Evolutionary conservation across 2,329 filamentous ascomycete genomes (phyloP).

Genomic region (Sporothrix brunneoviolacea): DNA sequence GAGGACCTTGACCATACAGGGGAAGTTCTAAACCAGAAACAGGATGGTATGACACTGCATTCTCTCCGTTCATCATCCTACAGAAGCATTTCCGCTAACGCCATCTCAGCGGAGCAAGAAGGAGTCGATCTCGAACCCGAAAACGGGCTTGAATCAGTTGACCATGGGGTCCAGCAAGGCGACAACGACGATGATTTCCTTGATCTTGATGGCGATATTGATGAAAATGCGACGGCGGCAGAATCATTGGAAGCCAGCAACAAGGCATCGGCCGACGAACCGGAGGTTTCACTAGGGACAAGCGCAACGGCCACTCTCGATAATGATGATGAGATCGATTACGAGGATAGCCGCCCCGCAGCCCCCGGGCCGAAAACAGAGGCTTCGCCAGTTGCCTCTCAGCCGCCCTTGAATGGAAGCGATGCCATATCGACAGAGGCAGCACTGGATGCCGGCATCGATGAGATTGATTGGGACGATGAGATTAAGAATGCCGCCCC

Average conservation of each 20-base stretch:
- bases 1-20: slow-evolving; percentile 5
- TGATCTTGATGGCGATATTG: slow-evolving; percentile 14
- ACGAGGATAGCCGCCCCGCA: slow-evolving; percentile 20
- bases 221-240: not conserved
- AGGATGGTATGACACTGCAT: slow-evolving; percentile 8
- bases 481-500: slow-evolving; percentile 28
- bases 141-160: slow-evolving; percentile 6
- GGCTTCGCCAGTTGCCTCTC: no score
- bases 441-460: not conserved
- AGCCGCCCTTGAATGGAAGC: no score
- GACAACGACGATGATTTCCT: slow-evolving; percentile 16
- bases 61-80: no score
- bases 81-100: not conserved
- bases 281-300: slow-evolving; percentile 1
- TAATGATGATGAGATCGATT: slow-evolving; percentile 35
- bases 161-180: not conserved
- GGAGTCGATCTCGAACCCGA: slow-evolving; percentile 9
- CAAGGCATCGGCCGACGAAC: not conserved
- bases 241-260: not conserved
- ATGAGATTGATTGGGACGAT: slow-evolving; percentile 33
- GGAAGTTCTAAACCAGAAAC: not conserved
- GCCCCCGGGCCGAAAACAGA: no score
- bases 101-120: not conserved
- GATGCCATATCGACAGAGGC: slow-evolving; percentile 4
- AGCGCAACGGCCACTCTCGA: slow-evolving; percentile 28